Percentiles rank a stretch among this genome's conserved stretches.
These are phyloP conservation scores for Populus pruinosa DNA, from an alignment of 345 rosid species.

Conservation along the genomic window DNA sequence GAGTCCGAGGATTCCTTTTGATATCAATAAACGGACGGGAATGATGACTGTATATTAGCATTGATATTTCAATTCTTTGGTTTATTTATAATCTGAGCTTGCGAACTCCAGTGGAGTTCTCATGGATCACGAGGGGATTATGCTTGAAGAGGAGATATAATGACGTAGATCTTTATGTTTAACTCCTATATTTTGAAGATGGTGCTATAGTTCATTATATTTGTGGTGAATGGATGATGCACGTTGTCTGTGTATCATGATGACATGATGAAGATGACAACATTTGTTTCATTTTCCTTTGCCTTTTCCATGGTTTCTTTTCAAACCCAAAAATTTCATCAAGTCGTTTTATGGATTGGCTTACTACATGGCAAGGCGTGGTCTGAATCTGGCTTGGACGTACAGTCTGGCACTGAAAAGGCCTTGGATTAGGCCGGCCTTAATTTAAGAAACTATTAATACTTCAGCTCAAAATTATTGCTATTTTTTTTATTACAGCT, in stretches of 20 bases:
- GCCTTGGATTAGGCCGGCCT: too few relatives aligned
- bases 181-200: background rate
- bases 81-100: slow-evolving; percentile 21
- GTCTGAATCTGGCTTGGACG: too few relatives aligned
- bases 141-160: slow-evolving; percentile 13
- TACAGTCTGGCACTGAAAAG: too few relatives aligned
- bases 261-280: background rate
- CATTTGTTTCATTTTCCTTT: too few relatives aligned
- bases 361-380: too few relatives aligned
- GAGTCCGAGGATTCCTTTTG: slow-evolving; percentile 11
- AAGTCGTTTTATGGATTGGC: too few relatives aligned
- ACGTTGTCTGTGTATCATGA: background rate
- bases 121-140: background rate
- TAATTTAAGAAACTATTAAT: too few relatives aligned
- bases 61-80: slow-evolving; percentile 38
- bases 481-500: too few relatives aligned
- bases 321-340: too few relatives aligned
- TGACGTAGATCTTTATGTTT: slow-evolving; percentile 12
- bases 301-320: too few relatives aligned
- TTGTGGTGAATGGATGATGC: slow-evolving; percentile 4
- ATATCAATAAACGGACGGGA: slow-evolving; percentile 29
- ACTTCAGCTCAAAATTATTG: too few relatives aligned
- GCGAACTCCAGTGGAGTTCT: slow-evolving; percentile 10
- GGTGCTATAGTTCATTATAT: background rate
- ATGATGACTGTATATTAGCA: slow-evolving; percentile 34